Conservation (phyloP, 106 monocot species). For the Posidonia australis region DNA sequence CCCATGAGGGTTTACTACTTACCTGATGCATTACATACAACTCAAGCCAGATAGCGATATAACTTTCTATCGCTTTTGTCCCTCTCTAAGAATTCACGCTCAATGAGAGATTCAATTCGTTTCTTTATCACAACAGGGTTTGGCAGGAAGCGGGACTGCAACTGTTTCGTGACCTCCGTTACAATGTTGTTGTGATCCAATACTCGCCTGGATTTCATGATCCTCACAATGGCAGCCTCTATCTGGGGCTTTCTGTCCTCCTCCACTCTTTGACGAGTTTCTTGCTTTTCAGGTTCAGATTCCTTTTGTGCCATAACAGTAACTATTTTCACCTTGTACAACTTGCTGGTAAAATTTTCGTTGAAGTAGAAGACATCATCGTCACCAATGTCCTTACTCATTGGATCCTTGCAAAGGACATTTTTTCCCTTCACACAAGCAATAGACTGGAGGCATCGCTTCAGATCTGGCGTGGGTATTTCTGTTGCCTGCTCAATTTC, state of each 20-base stretch:
- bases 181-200: slow-evolving; percentile 73
- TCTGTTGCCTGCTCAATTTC: slow-evolving; percentile 61
- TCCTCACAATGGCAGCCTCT: slow-evolving; percentile 70
- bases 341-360: slow-evolving; percentile 72
- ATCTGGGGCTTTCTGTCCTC: slow-evolving; percentile 89
- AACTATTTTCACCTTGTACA: slow-evolving; percentile 73
- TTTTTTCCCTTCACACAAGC: slow-evolving; percentile 83
- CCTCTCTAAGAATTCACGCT: slow-evolving; percentile 77
- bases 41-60: slow-evolving; percentile 71
- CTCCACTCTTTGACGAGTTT: slow-evolving; percentile 83
- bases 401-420: slow-evolving; percentile 60
- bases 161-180: slow-evolving; percentile 59
- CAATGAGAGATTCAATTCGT: slow-evolving; percentile 67
- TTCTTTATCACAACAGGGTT: slow-evolving; percentile 77
- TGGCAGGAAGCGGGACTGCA: slow-evolving; percentile 62
- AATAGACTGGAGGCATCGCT: slow-evolving; percentile 81
- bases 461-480: slow-evolving; percentile 47
- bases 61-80: slow-evolving; percentile 68
- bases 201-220: slow-evolving; percentile 69
- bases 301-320: slow-evolving; percentile 68
- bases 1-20: background rate
- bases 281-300: slow-evolving; percentile 69
- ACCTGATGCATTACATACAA: background rate
- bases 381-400: slow-evolving; percentile 75
- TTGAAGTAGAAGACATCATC: slow-evolving; percentile 66